A percentile compares a stretch with the other conserved stretches of the same genome.
These are phyloP conservation scores for Straminergon stramineum DNA, from an alignment of 225 moss, liverwort and hornwort species.

Conservation along the genomic window DNA sequence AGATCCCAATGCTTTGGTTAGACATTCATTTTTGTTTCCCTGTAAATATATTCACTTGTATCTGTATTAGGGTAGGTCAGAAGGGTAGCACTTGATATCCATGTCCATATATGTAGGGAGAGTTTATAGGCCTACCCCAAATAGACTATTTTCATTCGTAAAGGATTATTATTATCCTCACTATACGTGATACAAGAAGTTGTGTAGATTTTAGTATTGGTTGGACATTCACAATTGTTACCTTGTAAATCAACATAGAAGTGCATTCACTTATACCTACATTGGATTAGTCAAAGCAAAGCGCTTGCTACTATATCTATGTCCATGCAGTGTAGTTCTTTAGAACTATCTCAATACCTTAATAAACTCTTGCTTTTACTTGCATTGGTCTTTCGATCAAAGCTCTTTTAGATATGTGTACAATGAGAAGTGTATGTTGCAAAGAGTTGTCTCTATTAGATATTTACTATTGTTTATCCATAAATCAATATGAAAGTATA, in stretches of 20 bases:
- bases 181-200: not conserved
- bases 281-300: not conserved
- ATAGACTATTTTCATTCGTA: not conserved
- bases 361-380: too few relatives aligned
- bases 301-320: not conserved
- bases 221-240: not conserved
- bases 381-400: not conserved
- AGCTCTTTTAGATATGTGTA: not conserved
- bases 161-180: not conserved
- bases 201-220: not conserved
- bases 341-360: not conserved
- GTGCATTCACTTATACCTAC: not conserved
- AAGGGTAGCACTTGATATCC: not conserved
- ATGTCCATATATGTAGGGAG: too few relatives aligned
- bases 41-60: not conserved
- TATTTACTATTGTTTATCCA: not conserved
- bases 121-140: not conserved
- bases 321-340: not conserved
- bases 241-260: not conserved
- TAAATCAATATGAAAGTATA: not conserved
- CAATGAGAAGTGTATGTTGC: not conserved
- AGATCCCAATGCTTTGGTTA: not conserved
- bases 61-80: not conserved
- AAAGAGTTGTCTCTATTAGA: not conserved
- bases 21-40: not conserved